Conservation (phyloP, 192 early-diverging fungal species). For the Paraglomus occultum region DNA sequence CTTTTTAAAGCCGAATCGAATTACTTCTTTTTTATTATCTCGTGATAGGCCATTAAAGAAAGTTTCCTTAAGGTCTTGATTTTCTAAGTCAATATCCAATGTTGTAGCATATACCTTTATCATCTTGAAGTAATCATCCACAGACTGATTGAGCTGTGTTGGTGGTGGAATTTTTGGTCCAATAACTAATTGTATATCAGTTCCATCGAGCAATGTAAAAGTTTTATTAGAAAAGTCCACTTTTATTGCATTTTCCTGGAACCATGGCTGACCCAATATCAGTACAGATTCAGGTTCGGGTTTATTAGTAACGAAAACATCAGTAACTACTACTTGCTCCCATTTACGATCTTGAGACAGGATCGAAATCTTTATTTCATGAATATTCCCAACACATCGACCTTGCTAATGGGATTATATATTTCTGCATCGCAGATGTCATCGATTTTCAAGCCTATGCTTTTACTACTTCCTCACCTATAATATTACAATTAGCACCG, state of each 20-base stretch:
- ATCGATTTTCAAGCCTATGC: constrained; percentile 1
- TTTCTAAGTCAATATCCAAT: constrained; percentile 2
- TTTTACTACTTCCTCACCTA: constrained; percentile 10
- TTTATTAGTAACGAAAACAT: constrained; percentile 2
- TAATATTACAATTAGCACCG: constrained; percentile 15
- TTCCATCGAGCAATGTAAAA: too few species aligned
- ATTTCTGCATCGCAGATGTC: background rate
- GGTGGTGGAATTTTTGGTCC: too few species aligned
- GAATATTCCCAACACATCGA: constrained; percentile 8
- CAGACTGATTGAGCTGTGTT: too few species aligned
- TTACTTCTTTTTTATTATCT: constrained; percentile 7
- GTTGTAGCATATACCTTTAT: constrained; percentile 15
- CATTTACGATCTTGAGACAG: constrained; percentile 2
- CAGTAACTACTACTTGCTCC: constrained; percentile 2
- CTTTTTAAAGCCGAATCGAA: constrained; percentile 2
- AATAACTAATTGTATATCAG: too few species aligned
- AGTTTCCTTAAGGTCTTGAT: constrained; percentile 1
- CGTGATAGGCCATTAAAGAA: constrained; percentile 9
- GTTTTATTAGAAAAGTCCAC: constrained; percentile 6
- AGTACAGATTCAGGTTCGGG: constrained; percentile 10
- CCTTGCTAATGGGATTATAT: constrained; percentile 3
- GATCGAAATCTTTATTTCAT: background rate
- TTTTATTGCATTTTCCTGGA: constrained; percentile 13
- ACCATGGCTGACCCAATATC: background rate
- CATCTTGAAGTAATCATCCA: constrained; percentile 20